phyloP scores from a whole-genome alignment of 2,329 filamentous ascomycete species.

The Hymenotorrendiella dingleyae region DNA sequence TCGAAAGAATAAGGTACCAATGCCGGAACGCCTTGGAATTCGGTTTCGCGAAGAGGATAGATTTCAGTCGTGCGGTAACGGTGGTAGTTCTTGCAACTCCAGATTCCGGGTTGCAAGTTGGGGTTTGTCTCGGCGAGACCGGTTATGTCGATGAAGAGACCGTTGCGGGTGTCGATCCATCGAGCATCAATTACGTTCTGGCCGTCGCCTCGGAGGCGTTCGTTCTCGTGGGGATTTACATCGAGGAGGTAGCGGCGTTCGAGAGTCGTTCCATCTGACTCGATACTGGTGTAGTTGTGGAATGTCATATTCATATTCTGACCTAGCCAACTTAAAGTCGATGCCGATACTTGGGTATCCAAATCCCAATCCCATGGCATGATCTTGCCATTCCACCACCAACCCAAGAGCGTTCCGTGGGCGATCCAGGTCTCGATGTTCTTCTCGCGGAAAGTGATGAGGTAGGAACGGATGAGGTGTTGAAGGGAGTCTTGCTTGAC shows the following conservation, averaged over 20 bases:
- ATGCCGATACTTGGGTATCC: constrained; percentile 69
- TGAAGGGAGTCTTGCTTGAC: constrained; percentile 60
- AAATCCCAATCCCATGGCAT: constrained; percentile 83
- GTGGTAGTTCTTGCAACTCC: constrained; percentile 78
- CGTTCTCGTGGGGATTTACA: constrained; percentile 64
- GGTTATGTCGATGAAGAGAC: constrained; percentile 80
- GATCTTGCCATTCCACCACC: constrained; percentile 80
- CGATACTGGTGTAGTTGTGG: constrained; percentile 33
- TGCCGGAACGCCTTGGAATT: constrained; percentile 68
- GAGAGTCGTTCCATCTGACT: constrained; percentile 36
- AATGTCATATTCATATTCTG: constrained; percentile 63
- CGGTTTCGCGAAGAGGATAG: constrained; percentile 67
- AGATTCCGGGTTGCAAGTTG: constrained; percentile 53
- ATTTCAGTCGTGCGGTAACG: constrained; percentile 64
- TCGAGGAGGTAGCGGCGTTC: constrained; percentile 63
- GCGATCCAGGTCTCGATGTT: constrained; percentile 80
- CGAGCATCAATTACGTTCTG: constrained; percentile 77
- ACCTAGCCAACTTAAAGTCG: constrained; percentile 60
- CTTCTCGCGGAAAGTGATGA: constrained; percentile 57
- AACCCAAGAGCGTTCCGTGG: constrained; percentile 76
- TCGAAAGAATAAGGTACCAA: constrained; percentile 66
- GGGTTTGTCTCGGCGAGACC: constrained; percentile 64
- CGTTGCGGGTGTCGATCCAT: constrained; percentile 72
- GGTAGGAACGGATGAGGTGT: constrained; percentile 69
- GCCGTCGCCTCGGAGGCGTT: constrained; percentile 58